These are phyloP conservation scores for Salix arbutifolia DNA, from an alignment of 345 rosid species.

Conservation along the genomic window DNA sequence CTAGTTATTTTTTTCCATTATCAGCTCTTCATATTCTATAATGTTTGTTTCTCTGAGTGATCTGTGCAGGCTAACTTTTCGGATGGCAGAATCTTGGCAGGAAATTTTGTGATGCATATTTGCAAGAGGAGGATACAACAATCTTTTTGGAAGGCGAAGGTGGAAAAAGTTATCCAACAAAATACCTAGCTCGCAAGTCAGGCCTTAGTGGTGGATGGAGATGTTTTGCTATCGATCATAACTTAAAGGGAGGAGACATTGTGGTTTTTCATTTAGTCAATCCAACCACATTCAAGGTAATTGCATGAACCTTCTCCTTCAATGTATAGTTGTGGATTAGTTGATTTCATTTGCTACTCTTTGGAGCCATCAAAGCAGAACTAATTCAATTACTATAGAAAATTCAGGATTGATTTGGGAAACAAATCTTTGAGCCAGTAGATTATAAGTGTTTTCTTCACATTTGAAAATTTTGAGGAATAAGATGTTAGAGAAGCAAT, in stretches of 20 bases:
- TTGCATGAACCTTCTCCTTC: background rate
- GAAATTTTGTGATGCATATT: constrained; percentile 10
- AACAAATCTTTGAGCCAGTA: too few relatives aligned
- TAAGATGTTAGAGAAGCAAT: too few relatives aligned
- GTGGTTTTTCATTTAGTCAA: too few relatives aligned
- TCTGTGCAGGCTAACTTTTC: background rate
- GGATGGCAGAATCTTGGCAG: constrained; percentile 9
- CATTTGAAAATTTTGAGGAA: too few relatives aligned
- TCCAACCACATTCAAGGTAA: too few relatives aligned
- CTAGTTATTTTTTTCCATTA: too few relatives aligned
- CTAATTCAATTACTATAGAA: too few relatives aligned
- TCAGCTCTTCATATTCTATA: constrained; percentile 21
- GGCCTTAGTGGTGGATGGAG: constrained; percentile 25
- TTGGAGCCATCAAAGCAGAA: too few relatives aligned
- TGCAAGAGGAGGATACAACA: constrained; percentile 11
- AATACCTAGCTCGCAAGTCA: constrained; percentile 5
- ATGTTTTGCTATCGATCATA: constrained; percentile 14
- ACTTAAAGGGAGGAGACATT: background rate
- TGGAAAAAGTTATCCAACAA: background rate
- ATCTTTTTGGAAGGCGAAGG: constrained; percentile 12
- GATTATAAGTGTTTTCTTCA: too few relatives aligned
- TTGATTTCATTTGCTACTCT: background rate
- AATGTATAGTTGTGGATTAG: too few relatives aligned
- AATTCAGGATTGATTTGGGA: too few relatives aligned
- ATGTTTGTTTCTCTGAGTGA: background rate